phyloP scores from a whole-genome alignment of 148 eudicot genomes.

The Vaccinium myrtillus region DNA sequence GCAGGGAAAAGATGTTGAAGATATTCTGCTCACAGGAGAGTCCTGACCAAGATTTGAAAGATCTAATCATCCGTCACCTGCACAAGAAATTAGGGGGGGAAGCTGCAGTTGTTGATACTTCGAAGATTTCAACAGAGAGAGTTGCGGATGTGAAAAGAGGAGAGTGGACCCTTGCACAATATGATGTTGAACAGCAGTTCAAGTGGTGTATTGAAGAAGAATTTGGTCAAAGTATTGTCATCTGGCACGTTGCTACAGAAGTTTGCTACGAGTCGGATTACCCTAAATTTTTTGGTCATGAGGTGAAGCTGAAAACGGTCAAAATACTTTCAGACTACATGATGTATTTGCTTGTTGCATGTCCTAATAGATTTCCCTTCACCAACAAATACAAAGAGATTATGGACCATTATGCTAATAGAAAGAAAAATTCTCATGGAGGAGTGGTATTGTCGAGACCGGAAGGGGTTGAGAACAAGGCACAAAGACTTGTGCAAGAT shows the following conservation, averaged over 20 bases:
- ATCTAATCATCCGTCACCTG: background rate
- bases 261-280: background rate
- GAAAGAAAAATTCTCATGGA: background rate
- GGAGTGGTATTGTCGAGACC: background rate
- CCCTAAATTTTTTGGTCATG: background rate
- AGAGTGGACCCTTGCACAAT: background rate
- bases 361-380: no score
- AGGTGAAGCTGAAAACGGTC: background rate
- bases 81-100: background rate
- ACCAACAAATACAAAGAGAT: no score
- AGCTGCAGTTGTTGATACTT: background rate
- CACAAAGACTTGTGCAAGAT: background rate
- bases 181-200: no score
- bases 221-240: background rate
- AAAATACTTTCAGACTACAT: no score
- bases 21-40: background rate
- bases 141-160: background rate
- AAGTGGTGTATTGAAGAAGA: background rate
- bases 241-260: slow-evolving; percentile 7
- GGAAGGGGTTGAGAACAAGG: background rate
- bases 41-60: background rate
- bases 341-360: no score
- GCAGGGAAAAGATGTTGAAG: background rate
- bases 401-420: background rate
- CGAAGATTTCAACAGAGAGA: background rate